Percentiles rank a stretch among this genome's conserved stretches.
These are phyloP conservation scores for Sphaceloma murrayae DNA, from an alignment of 2,329 filamentous ascomycete species.

Conservation along the genomic window DNA sequence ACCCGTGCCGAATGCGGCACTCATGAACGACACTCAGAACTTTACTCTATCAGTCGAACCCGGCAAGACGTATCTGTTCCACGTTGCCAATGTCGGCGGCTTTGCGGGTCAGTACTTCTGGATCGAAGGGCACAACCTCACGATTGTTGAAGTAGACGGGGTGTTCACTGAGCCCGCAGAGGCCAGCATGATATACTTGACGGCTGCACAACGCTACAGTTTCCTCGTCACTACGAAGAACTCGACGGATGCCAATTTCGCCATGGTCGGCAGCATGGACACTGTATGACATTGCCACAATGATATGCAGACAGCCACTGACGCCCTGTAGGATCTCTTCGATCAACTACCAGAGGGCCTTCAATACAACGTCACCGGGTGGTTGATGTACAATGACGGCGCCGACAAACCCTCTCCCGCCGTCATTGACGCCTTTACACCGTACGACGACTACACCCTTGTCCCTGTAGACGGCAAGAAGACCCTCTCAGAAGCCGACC, in stretches of 20 bases:
- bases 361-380: constrained; percentile 53
- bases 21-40: constrained; percentile 54
- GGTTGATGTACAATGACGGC: constrained; percentile 45
- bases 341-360: constrained; percentile 56
- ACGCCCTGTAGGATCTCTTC: constrained; percentile 44
- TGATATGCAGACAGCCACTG: background rate
- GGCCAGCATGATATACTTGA: constrained; percentile 53
- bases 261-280: constrained; percentile 38
- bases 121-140: constrained; percentile 57
- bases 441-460: constrained; percentile 65
- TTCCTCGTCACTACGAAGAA: constrained; percentile 54
- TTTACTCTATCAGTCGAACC: constrained; percentile 38
- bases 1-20: constrained; percentile 54
- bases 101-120: constrained; percentile 60
- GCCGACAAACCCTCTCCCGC: constrained; percentile 42
- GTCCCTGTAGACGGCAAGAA: constrained; percentile 57
- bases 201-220: constrained; percentile 63
- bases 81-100: constrained; percentile 60
- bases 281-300: constrained; percentile 11
- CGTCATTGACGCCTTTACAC: constrained; percentile 51
- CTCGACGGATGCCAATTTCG: constrained; percentile 46
- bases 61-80: constrained; percentile 53
- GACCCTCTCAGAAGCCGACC: constrained; percentile 52
- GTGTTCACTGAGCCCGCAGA: constrained; percentile 52
- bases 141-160: constrained; percentile 61